Percentiles rank a stretch among this genome's conserved stretches.
Evolutionary conservation across 202 grass and related monocot species (phyloP).

Genomic region (Panicum hallii): DNA sequence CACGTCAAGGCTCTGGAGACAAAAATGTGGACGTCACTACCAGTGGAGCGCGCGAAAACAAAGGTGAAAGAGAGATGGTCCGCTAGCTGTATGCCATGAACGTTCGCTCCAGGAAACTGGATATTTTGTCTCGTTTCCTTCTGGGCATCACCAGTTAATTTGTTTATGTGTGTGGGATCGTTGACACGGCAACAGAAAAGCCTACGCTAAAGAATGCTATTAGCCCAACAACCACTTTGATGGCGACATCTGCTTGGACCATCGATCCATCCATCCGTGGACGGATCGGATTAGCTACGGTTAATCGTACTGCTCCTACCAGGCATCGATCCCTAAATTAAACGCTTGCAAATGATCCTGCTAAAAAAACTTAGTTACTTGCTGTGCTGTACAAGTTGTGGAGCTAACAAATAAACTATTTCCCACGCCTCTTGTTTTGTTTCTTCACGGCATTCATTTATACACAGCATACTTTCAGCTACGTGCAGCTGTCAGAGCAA

Average conservation of each 20-base stretch:
- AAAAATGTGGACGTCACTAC: conserved; percentile 30
- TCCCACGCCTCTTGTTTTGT: background rate
- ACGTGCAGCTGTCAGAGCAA: background rate
- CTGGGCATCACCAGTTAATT: background rate
- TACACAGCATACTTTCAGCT: background rate
- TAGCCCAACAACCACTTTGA: conserved; percentile 38
- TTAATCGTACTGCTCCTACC: background rate
- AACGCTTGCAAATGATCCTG: conserved; percentile 12
- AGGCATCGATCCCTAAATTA: background rate
- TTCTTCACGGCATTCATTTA: conserved; percentile 23
- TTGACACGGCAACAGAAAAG: conserved; percentile 33
- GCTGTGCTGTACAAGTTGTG: background rate
- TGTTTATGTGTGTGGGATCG: background rate
- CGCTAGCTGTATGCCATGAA: conserved; percentile 35
- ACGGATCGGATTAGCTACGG: background rate
- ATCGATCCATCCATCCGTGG: background rate
- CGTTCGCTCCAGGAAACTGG: background rate
- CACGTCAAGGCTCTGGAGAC: background rate
- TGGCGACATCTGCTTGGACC: conserved; percentile 29
- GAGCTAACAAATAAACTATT: background rate
- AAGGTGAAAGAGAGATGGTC: conserved; percentile 26
- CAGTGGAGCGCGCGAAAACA: conserved; percentile 3
- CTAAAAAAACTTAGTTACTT: background rate
- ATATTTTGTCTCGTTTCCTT: background rate
- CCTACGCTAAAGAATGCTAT: background rate